Evolutionary conservation across 176 grass and related monocot species (phyloP), one percentile per base, ranked within the genome.

Genomic region (Rhynchospora breviuscula): DNA sequence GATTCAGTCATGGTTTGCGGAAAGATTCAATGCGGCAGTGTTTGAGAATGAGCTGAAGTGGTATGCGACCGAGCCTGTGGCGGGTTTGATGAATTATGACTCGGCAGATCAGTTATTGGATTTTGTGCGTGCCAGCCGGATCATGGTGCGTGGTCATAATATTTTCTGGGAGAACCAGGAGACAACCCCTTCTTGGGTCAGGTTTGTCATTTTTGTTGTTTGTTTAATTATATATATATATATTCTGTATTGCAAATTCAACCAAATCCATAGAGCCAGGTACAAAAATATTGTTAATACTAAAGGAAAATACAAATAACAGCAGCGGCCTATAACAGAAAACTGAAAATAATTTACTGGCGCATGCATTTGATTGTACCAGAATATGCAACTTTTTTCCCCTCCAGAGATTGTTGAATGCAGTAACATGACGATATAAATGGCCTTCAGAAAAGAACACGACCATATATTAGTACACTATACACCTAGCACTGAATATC

Each of bases 11-110:
- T 99, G 93, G 93, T 99, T 99, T 88, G 59, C 83, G 5, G 91
- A 99, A 48, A 79, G 96, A 2, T 99, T 99, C 83, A 99, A 99
- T 88, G 87, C 88, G 2, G 96, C 96, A 62, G 96, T 99, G 65
- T 99, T 99, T 76, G 96, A 99, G 88, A 94, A 99, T 77, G 96
- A 99, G 91, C 86, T 99, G 56, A 99, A 95, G 86, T 99, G 96
- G 96, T 99, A 99, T 86, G 86, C 96, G 0, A 99, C 93, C 19
- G 96, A 99, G 86, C 96, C 96, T 35, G 87, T 22, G 66, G 85
- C 89, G 4, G 96, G 96, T 2, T 86, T 75, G 10, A 78, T 99
- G 6, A 90, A 92, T 5, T 99, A 89, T 80, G 88, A 88, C 80
- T 85, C 91, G 0, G 93, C 93, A 0, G 93, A 99, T 78, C 85